phyloP scores from a whole-genome alignment of 352 stramenopile species.

The Phytophthora citrophthora region DNA sequence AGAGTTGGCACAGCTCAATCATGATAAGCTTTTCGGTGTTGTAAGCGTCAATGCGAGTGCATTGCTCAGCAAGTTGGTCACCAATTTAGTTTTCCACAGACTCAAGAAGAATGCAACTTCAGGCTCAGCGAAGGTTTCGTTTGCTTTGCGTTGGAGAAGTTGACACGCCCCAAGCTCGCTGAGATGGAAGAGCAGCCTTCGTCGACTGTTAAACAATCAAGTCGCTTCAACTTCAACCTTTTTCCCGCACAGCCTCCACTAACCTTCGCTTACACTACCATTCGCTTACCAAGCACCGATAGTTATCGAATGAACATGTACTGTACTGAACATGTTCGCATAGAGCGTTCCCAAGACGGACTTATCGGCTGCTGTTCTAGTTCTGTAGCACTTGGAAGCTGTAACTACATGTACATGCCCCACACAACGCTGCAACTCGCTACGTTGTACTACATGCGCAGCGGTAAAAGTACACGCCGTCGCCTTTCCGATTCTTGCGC shows the following conservation, averaged over 20 bases:
- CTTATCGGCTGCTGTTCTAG: not conserved
- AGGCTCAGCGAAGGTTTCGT: too few relatives aligned
- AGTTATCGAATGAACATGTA: too few relatives aligned
- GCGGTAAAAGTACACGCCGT: too few relatives aligned
- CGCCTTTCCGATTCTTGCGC: too few relatives aligned
- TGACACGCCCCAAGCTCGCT: too few relatives aligned
- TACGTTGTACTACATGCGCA: too few relatives aligned
- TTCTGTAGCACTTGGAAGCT: not conserved
- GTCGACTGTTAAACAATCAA: slow-evolving; percentile 21
- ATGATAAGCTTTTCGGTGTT: slow-evolving; percentile 1
- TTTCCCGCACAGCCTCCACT: slow-evolving; percentile 1
- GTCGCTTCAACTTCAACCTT: slow-evolving; percentile 24
- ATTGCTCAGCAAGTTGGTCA: not conserved
- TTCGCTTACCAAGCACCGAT: not conserved
- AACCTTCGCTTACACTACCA: slow-evolving; percentile 8
- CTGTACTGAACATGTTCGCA: not conserved
- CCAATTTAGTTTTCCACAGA: not conserved
- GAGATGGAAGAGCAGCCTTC: not conserved
- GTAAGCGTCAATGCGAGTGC: not conserved
- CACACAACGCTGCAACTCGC: too few relatives aligned
- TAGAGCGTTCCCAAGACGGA: not conserved
- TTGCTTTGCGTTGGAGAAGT: too few relatives aligned
- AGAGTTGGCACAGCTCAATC: slow-evolving; percentile 1
- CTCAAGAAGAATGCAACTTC: slow-evolving; percentile 2
- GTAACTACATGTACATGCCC: too few relatives aligned